Percentiles rank a stretch among this genome's conserved stretches.
These are phyloP conservation scores for Geotrichum phurueaensis DNA, from an alignment of 1,139 yeast species.

Conservation along the genomic window DNA sequence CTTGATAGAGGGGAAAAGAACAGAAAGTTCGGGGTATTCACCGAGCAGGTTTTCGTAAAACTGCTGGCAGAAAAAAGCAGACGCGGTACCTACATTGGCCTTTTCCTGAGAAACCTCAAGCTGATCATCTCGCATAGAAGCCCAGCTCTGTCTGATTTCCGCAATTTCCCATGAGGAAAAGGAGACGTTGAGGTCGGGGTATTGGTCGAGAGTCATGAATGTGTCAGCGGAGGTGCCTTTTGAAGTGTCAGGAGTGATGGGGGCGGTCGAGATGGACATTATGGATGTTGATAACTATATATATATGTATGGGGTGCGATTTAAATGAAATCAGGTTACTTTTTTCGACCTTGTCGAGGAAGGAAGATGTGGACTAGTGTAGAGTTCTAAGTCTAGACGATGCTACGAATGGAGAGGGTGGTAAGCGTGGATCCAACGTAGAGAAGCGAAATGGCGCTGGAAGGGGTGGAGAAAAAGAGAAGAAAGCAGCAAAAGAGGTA, in stretches of 20 bases:
- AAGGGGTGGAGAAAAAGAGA: background rate
- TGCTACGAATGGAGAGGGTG: background rate
- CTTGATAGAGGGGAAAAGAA: constrained; percentile 56
- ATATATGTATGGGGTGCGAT: background rate
- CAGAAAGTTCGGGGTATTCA: constrained; percentile 50
- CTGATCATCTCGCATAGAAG: constrained; percentile 29
- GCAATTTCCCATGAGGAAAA: constrained; percentile 25
- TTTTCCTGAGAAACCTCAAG: constrained; percentile 24
- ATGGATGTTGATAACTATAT: background rate
- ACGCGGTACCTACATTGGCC: constrained; percentile 28
- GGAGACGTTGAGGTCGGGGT: constrained; percentile 24
- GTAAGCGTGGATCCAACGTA: background rate
- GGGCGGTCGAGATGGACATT: constrained; percentile 12
- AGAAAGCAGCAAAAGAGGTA: background rate
- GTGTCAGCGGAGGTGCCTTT: constrained; percentile 1
- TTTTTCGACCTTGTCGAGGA: background rate
- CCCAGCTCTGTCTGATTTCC: constrained; percentile 25
- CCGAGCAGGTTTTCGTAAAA: constrained; percentile 54
- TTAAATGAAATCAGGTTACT: background rate
- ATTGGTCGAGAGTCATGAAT: constrained; percentile 17
- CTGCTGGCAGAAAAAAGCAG: constrained; percentile 42
- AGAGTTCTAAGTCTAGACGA: background rate
- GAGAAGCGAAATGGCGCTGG: background rate
- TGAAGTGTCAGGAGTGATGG: constrained; percentile 1
- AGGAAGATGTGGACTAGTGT: background rate